Evolutionary conservation across 140 eudicot genomes (phyloP), one percentile per base, ranked within the genome.

Genomic region (Senecio squalidus): DNA sequence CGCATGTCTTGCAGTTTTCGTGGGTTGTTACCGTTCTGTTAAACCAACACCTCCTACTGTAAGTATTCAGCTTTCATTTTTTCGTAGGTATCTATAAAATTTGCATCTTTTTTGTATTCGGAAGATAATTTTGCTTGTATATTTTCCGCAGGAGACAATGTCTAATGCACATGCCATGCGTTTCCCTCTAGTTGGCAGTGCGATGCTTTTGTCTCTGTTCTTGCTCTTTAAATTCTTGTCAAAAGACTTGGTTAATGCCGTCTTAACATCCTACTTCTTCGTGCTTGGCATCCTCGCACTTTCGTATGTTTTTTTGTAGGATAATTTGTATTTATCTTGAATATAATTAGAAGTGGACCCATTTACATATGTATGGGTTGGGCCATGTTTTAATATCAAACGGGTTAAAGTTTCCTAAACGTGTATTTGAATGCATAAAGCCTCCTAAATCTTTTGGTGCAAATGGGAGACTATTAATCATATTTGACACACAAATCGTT

Each of bases 111-210:
- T 64, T 33, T 27, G 29, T 41, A 51, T 28, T 18, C 29, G 28
- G 33, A 48, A 47, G 0, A 15, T 33, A 17, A 20, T 16, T 5
- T 24, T 46, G 1, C 17, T 2, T 43, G 23, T 31, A 20, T 25
- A 23, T 47, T 64, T 39, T 60, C 34, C 67, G 62, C 77, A 89
- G 97, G 97, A 89, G 75, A 89, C 97, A 6, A 89, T 89, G 97
- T 89, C 97, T 61, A 85, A 80, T 38, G 97, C 80, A 69, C 95
- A 89, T 61, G 97, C 97, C 18, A 89, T 89, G 97, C 78, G 97
- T 18, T 89, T 89, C 46, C 97, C 97, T 20, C 67, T 89, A 75
- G 95, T 89, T 57, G 97, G 97, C 46, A 89, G 97, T 62, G 97
- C 94, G 6, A 82, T 89, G 97, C 62, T 89, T 70, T 55, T 89